A percentile compares a stretch with the other conserved stretches of the same genome.
Evolutionary conservation across 2,329 filamentous ascomycete species (phyloP).

Genomic region (Penicillium sp.): DNA sequence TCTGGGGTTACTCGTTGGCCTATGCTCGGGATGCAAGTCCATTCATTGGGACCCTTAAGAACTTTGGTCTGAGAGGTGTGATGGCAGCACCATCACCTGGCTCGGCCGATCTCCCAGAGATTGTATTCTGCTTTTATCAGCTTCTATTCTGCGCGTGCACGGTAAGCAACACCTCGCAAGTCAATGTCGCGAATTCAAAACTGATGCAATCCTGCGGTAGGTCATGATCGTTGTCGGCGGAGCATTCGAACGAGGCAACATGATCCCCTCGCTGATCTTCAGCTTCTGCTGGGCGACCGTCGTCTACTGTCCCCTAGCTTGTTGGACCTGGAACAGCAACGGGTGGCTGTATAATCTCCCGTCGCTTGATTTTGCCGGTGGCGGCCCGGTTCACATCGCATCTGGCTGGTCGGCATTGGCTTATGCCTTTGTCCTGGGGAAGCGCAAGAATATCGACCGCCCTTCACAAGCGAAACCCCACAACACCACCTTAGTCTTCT

Average conservation of each 20-base stretch:
- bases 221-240: conserved; percentile 67
- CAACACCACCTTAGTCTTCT: conserved; percentile 71
- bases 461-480: conserved; percentile 61
- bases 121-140: conserved; percentile 67
- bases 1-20: conserved; percentile 65
- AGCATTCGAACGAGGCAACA: conserved; percentile 63
- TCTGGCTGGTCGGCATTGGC: conserved; percentile 71
- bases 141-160: conserved; percentile 59
- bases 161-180: conserved; percentile 19
- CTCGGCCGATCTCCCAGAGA: conserved; percentile 59
- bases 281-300: conserved; percentile 71
- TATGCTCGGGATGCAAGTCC: conserved; percentile 60
- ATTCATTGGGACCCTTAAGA: conserved; percentile 63
- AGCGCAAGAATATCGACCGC: conserved; percentile 57
- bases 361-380: conserved; percentile 72
- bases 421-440: conserved; percentile 71
- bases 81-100: conserved; percentile 61
- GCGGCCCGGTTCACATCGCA: conserved; percentile 72
- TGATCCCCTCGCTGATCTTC: conserved; percentile 65
- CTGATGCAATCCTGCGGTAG: conserved; percentile 39
- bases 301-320: conserved; percentile 71
- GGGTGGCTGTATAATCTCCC: conserved; percentile 70
- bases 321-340: conserved; percentile 74
- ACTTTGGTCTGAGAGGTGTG: conserved; percentile 63
- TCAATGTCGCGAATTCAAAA: too few species aligned